Conservation (phyloP, 768 basidiomycete genomes). For the Boletales sp. region DNA sequence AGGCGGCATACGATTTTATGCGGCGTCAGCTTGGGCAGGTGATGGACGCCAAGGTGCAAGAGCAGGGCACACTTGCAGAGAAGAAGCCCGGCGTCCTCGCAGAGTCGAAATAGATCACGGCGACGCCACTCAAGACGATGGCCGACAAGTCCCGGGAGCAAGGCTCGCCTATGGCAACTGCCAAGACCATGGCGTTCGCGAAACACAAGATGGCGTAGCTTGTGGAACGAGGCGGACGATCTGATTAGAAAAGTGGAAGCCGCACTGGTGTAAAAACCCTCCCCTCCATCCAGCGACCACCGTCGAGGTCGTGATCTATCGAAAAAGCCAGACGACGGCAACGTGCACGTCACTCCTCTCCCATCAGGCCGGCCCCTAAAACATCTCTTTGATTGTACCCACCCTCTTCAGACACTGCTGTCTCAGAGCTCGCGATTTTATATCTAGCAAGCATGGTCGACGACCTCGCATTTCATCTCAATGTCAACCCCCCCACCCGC, state of each 20-base stretch:
- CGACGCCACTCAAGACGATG: conserved; percentile 40
- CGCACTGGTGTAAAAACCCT: conserved; percentile 40
- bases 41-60: too few species aligned
- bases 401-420: too few species aligned
- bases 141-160: conserved; percentile 37
- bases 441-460: too few species aligned
- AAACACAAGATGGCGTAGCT: conserved; percentile 14
- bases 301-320: conserved; percentile 17
- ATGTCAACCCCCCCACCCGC: too few species aligned
- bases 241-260: conserved; percentile 67
- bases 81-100: too few species aligned
- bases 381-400: too few species aligned
- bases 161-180: conserved; percentile 19
- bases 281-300: conserved; percentile 22
- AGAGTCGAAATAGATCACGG: too few species aligned
- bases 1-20: too few species aligned
- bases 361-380: conserved; percentile 35
- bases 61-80: too few species aligned
- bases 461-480: too few species aligned
- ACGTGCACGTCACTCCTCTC: conserved; percentile 57
- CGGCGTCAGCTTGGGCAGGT: too few species aligned
- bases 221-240: conserved; percentile 53
- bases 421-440: too few species aligned
- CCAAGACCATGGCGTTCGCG: conserved; percentile 41
- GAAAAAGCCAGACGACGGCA: conserved; percentile 24